phyloP scores from a whole-genome alignment of 2,329 filamentous ascomycete genomes.

The Cladosporium sp. region DNA sequence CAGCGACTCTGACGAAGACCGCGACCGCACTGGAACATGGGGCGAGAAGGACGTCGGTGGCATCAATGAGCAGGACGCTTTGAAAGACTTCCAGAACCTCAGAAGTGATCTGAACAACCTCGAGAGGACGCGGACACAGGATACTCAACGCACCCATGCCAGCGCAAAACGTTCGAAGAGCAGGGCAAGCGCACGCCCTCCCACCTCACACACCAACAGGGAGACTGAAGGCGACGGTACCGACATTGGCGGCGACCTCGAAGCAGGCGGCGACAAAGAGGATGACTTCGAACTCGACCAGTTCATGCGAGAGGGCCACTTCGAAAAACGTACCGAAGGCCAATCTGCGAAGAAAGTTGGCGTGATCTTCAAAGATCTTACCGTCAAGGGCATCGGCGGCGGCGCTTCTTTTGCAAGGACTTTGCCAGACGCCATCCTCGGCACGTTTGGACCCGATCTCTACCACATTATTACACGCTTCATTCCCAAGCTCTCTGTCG shows the following conservation, averaged over 20 bases:
- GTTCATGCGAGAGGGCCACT: conserved; percentile 73
- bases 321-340: conserved; percentile 70
- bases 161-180: conserved; percentile 21
- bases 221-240: conserved; percentile 19
- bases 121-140: conserved; percentile 45
- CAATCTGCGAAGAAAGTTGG: conserved; percentile 74
- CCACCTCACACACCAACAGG: conserved; percentile 30
- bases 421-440: conserved; percentile 70
- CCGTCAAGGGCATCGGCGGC: conserved; percentile 69
- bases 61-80: conserved; percentile 53
- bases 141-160: conserved; percentile 26
- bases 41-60: conserved; percentile 61
- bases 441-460: conserved; percentile 78
- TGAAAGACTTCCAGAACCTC: conserved; percentile 61
- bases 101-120: conserved; percentile 56
- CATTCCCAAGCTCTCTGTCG: conserved; percentile 52
- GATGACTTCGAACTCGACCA: conserved; percentile 67
- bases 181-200: conserved; percentile 23
- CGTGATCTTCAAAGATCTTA: conserved; percentile 74
- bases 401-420: conserved; percentile 70
- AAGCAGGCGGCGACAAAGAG: conserved; percentile 50
- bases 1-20: conserved; percentile 32
- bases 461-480: conserved; percentile 63
- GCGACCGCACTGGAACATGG: conserved; percentile 56
- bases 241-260: conserved; percentile 35